phyloP scores from a whole-genome alignment of 768 basidiomycete genomes.

The Suillus hirtellus region DNA sequence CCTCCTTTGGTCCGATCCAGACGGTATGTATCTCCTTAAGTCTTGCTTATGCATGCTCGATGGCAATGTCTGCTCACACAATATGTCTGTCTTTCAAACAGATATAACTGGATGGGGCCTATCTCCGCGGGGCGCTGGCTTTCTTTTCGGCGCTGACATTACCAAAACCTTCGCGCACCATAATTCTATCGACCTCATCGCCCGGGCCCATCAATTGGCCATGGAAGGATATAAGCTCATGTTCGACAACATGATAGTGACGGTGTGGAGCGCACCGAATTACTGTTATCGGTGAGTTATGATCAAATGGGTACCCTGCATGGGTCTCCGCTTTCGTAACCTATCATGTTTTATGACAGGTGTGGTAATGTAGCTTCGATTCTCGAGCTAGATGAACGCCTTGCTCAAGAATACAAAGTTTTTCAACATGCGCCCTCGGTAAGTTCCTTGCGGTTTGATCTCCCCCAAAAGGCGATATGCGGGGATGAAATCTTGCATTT shows the following conservation, averaged over 20 bases:
- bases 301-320: conserved; percentile 14
- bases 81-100: conserved; percentile 31
- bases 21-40: conserved; percentile 55
- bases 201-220: conserved; percentile 94
- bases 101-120: conserved; percentile 95
- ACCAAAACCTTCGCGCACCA: conserved; percentile 87
- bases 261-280: conserved; percentile 98
- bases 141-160: conserved; percentile 90
- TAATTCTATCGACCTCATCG: conserved; percentile 93
- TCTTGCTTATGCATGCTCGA: conserved; percentile 1
- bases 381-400: conserved; percentile 88
- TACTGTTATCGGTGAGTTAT: conserved; percentile 89
- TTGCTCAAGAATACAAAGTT: conserved; percentile 94
- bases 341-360: conserved; percentile 40
- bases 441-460: conserved; percentile 32
- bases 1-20: conserved; percentile 98
- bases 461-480: conserved; percentile 15
- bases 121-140: conserved; percentile 97
- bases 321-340: conserved; percentile 18
- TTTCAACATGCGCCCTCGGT: conserved; percentile 90
- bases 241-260: conserved; percentile 94
- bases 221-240: conserved; percentile 98
- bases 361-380: conserved; percentile 97
- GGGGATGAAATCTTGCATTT: conserved; percentile 11
- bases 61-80: conserved; percentile 16